phyloP scores from a whole-genome alignment of 352 stramenopile genomes.

The Globisporangium nagaii region DNA sequence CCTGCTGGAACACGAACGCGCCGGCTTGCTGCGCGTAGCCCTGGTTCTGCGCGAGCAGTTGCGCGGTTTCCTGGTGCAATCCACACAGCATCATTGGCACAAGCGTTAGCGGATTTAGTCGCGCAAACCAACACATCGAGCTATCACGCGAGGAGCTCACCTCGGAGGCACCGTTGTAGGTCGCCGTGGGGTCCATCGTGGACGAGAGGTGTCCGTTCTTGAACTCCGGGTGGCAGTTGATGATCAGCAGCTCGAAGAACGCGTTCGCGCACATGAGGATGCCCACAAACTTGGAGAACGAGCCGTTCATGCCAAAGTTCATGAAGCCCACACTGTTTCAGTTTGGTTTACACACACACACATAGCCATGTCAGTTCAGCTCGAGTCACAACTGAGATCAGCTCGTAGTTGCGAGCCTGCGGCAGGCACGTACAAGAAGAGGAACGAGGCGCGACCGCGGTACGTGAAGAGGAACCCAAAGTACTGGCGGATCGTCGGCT shows the following conservation, averaged over 20 bases:
- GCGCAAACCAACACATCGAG: too few relatives aligned
- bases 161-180: conserved; percentile 56
- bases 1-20: conserved; percentile 59
- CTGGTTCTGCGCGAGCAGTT: conserved; percentile 58
- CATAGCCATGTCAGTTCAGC: neutral
- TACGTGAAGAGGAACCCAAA: conserved; percentile 90
- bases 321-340: conserved; percentile 78
- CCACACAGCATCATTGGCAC: too few relatives aligned
- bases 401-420: neutral
- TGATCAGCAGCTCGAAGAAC: conserved; percentile 68
- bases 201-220: conserved; percentile 59
- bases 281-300: conserved; percentile 64
- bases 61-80: conserved; percentile 42
- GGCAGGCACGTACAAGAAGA: conserved; percentile 51
- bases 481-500: conserved; percentile 76
- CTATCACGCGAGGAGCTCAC: conserved; percentile 6
- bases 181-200: conserved; percentile 72
- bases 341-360: neutral
- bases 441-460: conserved; percentile 73
- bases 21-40: conserved; percentile 51
- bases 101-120: too few relatives aligned
- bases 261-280: conserved; percentile 77
- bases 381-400: neutral
- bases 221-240: conserved; percentile 86
- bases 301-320: conserved; percentile 82